Conservation (phyloP, 2,329 filamentous ascomycete species). For the Neurospora sp. region DNA sequence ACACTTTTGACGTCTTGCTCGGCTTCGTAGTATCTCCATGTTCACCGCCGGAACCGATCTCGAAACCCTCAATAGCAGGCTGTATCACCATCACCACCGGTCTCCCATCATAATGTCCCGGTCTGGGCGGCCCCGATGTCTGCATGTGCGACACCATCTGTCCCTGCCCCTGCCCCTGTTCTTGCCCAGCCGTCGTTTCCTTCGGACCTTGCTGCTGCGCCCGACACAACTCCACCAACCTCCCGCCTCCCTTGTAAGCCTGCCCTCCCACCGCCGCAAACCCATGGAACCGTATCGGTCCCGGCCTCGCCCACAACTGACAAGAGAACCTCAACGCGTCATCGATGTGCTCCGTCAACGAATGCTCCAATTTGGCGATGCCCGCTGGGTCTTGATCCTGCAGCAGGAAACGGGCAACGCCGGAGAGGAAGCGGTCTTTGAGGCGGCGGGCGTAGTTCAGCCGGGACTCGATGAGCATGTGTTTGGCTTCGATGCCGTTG, state of each 20-base stretch:
- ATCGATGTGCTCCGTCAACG: slow-evolving; percentile 9
- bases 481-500: not conserved
- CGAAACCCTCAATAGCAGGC: not conserved
- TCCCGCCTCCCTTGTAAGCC: too few relatives aligned
- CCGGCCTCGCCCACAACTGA: slow-evolving; percentile 5
- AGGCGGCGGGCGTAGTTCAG: slow-evolving; percentile 4
- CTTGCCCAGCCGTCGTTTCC: too few relatives aligned
- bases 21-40: not conserved
- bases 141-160: too few relatives aligned
- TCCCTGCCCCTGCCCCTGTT: too few relatives aligned
- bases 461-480: slow-evolving; percentile 5
- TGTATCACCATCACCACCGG: not conserved
- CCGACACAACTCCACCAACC: too few relatives aligned
- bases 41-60: too few relatives aligned
- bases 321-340: slow-evolving; percentile 10
- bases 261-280: not conserved
- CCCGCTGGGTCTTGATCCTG: slow-evolving; percentile 5
- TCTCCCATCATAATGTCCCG: not conserved
- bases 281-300: not conserved
- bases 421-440: slow-evolving; percentile 11
- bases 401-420: slow-evolving; percentile 10
- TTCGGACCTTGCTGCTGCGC: too few relatives aligned
- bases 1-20: not conserved
- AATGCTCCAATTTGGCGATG: slow-evolving; percentile 9
- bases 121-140: too few relatives aligned